These are phyloP conservation scores for Candida ulmi DNA, from an alignment of 805 yeast genomes.

Conservation along the genomic window DNA sequence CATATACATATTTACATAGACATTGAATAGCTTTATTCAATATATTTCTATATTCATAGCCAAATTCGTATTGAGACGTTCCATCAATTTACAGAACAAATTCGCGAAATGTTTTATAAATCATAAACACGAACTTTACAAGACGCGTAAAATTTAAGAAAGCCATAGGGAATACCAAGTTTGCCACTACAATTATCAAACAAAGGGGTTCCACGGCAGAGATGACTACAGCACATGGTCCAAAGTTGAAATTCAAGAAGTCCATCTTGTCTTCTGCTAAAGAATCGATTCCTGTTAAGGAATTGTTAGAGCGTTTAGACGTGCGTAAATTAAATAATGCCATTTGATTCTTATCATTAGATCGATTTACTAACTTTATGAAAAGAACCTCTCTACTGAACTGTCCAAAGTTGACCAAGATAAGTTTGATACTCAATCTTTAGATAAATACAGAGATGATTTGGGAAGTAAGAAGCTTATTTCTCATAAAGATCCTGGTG, in stretches of 20 bases:
- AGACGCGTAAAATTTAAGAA: constrained; percentile 1
- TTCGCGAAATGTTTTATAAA: background rate
- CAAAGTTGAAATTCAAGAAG: constrained; percentile 34
- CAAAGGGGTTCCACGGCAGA: background rate
- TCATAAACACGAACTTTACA: background rate
- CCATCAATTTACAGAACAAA: background rate
- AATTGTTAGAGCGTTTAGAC: constrained; percentile 51
- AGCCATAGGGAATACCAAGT: background rate
- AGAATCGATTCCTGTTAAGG: constrained; percentile 56
- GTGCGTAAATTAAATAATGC: constrained; percentile 12
- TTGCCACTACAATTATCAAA: background rate
- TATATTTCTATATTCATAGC: too few relatives aligned
- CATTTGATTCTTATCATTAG: background rate
- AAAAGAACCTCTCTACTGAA: constrained; percentile 50
- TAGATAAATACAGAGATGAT: constrained; percentile 42
- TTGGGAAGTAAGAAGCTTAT: constrained; percentile 55
- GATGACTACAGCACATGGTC: constrained; percentile 14
- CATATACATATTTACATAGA: too few relatives aligned
- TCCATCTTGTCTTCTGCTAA: constrained; percentile 51
- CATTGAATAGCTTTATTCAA: too few relatives aligned
- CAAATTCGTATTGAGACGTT: too few relatives aligned
- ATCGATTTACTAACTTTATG: constrained; percentile 7
- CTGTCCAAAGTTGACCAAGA: constrained; percentile 61
- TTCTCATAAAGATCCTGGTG: constrained; percentile 57
- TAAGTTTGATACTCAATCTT: constrained; percentile 38